Evolutionary conservation across 2,329 filamentous ascomycete genomes (phyloP), one percentile per base, ranked within the genome.

Genomic region (Colletotrichum sp.): DNA sequence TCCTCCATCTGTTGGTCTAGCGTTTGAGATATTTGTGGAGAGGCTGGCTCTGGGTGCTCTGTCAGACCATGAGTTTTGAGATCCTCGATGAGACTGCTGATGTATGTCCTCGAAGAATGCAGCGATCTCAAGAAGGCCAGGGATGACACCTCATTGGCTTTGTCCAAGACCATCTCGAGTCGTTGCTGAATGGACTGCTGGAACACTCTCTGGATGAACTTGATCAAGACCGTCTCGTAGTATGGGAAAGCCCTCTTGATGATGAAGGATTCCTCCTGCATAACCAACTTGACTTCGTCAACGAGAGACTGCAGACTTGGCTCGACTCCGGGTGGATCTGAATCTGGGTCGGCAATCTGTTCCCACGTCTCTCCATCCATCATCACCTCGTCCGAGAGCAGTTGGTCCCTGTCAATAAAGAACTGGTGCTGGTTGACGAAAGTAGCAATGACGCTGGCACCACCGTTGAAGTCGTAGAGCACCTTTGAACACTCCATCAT

Each of bases 351-450:
- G 62, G 97, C 96, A 68, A 99, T 89, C 79, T 94, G 93, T 73
- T 98, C 96, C 96, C 96, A 98, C 3, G 92, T 93, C 77, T 95
- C 91, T 74, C 89, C 90, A 79, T 97, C 95, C 15, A 91, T 90
- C 4, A 90, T 90, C 18, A 98, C 92, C 83, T 98, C 96, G 80
- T 98, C 96, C 1, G 94, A 94, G 66, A 98, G 93, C 73, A 99
- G 88, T 83, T 98, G 96, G 79, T 96, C 97, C 30, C 96, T 91
- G 82, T 98, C 97, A 81, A 99, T 98, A 86, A 99, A 99, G 89
- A 99, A 99, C 81, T 98, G 96, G 85, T 99, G 97, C 84, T 99
- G 97, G 82, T 99, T 99, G 82, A 99, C 96, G 84, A 98, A 99
- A 13, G 96, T 90, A 16, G 95, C 96, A 84, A 98, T 98, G 75